Evolutionary conservation across 2,329 filamentous ascomycete species (phyloP).

Genomic region (Diplodia mutila): DNA sequence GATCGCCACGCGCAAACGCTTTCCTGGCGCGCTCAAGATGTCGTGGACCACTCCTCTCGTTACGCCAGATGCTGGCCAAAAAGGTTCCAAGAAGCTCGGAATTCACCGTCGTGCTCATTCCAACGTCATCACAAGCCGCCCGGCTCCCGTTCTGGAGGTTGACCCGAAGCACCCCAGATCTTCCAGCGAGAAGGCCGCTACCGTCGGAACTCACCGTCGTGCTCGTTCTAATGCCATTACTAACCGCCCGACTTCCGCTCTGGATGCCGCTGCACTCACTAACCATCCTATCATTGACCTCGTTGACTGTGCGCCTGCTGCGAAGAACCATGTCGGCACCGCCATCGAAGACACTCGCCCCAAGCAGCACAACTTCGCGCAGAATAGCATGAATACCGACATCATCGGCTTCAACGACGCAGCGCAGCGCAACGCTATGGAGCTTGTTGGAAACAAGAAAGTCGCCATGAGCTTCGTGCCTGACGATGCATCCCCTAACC

Average conservation of each 20-base stretch:
- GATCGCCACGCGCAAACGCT: constrained; percentile 78
- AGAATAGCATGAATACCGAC: background rate
- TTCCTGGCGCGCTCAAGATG: constrained; percentile 57
- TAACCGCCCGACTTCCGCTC: too few species aligned
- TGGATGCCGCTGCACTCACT: background rate
- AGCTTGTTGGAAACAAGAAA: background rate
- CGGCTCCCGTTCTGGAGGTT: background rate
- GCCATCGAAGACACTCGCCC: background rate
- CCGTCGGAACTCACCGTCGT: background rate
- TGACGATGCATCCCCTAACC: too few species aligned
- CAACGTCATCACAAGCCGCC: background rate
- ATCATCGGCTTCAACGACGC: background rate
- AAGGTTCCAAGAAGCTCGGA: background rate
- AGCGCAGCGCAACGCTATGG: background rate
- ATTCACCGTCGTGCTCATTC: background rate
- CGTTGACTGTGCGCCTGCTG: background rate
- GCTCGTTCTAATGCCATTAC: background rate
- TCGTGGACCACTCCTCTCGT: background rate
- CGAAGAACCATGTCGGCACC: background rate
- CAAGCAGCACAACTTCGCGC: background rate
- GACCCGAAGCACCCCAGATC: background rate
- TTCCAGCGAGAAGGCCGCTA: background rate
- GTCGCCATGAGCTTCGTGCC: background rate
- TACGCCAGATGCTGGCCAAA: background rate
- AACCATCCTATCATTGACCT: background rate